Evolutionary conservation across 148 eudicot genomes (phyloP).

Genomic region (Linanthus parryae): DNA sequence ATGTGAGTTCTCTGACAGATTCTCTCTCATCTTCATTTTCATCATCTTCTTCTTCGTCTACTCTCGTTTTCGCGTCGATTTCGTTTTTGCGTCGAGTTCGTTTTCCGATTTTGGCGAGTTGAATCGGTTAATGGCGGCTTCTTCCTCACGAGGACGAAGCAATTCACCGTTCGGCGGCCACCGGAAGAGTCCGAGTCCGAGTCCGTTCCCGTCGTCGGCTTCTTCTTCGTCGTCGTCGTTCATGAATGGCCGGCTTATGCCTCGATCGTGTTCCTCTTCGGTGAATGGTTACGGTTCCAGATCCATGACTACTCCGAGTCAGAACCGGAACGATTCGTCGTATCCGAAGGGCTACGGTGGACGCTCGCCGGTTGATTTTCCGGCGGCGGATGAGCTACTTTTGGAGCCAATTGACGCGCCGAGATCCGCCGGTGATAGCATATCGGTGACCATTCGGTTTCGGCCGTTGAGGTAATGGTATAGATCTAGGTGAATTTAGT

Average conservation of each 20-base stretch:
- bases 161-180: constrained; percentile 69
- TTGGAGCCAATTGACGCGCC: constrained; percentile 44
- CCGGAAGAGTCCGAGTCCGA: constrained; percentile 36
- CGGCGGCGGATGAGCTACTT: constrained; percentile 44
- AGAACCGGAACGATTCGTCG: constrained; percentile 26
- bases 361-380: constrained; percentile 51
- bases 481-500: constrained; percentile 24
- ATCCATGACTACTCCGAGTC: constrained; percentile 49
- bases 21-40: constrained; percentile 9
- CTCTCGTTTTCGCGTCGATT: not conserved
- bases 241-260: constrained; percentile 51
- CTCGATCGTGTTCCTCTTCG: constrained; percentile 46
- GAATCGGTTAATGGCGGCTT: constrained; percentile 40
- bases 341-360: constrained; percentile 29
- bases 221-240: constrained; percentile 76
- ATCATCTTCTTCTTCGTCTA: constrained; percentile 2
- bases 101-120: not conserved
- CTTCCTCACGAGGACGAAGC: constrained; percentile 64
- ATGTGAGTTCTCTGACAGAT: constrained; percentile 68
- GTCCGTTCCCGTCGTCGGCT: constrained; percentile 63
- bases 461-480: constrained; percentile 79
- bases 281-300: constrained; percentile 31
- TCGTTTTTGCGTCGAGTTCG: not conserved
- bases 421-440: constrained; percentile 75
- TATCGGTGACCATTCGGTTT: constrained; percentile 88